These are phyloP conservation scores for Erysimum cheiranthoides DNA, from an alignment of 345 rosid species.

Conservation along the genomic window DNA sequence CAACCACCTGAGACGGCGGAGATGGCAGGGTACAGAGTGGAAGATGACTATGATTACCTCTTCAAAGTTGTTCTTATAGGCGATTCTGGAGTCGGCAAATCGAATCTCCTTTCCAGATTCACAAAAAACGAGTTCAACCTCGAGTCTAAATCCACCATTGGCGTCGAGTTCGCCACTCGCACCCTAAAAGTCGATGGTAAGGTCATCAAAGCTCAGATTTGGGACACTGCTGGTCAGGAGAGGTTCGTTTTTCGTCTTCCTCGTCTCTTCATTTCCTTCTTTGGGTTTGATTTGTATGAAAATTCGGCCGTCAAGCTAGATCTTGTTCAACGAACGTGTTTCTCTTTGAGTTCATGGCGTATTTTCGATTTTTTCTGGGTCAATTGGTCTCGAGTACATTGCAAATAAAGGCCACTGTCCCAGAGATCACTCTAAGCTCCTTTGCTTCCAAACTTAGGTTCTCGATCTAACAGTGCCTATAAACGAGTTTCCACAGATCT, in stretches of 20 bases:
- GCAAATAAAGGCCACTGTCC: background rate
- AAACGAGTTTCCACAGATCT: slow-evolving; percentile 35
- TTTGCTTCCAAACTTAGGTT: slow-evolving; percentile 14
- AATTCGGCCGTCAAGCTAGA: slow-evolving; percentile 24
- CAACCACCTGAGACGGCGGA: slow-evolving; percentile 33
- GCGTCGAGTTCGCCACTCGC: slow-evolving; percentile 78
- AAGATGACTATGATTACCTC: slow-evolving; percentile 65
- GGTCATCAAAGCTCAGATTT: slow-evolving; percentile 76
- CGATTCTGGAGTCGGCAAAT: slow-evolving; percentile 76
- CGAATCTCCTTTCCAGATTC: slow-evolving; percentile 69
- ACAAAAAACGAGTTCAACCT: slow-evolving; percentile 73
- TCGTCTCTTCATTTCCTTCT: background rate
- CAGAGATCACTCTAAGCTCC: slow-evolving; percentile 20
- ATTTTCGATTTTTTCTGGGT: background rate
- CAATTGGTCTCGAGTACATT: slow-evolving; percentile 4
- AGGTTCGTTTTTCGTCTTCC: slow-evolving; percentile 38
- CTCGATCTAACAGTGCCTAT: background rate
- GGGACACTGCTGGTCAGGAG: slow-evolving; percentile 81
- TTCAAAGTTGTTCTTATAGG: slow-evolving; percentile 75
- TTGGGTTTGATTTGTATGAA: slow-evolving; percentile 2
- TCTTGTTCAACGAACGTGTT: slow-evolving; percentile 26
- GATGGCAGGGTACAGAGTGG: slow-evolving; percentile 61
- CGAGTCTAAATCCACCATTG: slow-evolving; percentile 81
- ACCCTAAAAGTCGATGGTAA: slow-evolving; percentile 63
- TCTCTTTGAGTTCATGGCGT: background rate